phyloP scores from a whole-genome alignment of 345 rosid species.

The Arabis hirsuta region DNA sequence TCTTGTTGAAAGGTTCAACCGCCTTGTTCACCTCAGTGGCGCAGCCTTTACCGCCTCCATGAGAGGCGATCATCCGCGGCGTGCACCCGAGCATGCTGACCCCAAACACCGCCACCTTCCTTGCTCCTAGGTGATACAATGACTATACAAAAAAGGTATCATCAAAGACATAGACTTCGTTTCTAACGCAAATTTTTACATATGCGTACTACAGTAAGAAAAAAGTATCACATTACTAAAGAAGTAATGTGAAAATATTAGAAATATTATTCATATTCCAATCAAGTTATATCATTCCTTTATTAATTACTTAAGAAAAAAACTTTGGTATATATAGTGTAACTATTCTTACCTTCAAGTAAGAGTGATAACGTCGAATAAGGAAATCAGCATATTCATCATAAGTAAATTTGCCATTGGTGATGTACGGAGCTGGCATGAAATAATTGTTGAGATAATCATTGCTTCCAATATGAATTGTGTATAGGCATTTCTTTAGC shows the following conservation, averaged over 20 bases:
- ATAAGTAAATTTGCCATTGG: constrained; percentile 8
- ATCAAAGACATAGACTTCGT: not conserved
- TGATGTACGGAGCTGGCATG: constrained; percentile 40
- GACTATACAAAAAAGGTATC: constrained; percentile 15
- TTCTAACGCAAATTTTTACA: no score
- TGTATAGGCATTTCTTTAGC: constrained; percentile 52
- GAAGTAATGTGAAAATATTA: no score
- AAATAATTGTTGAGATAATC: constrained; percentile 62
- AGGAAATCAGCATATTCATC: constrained; percentile 41
- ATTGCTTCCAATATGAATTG: constrained; percentile 52
- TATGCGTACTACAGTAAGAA: no score
- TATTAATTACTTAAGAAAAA: not conserved
- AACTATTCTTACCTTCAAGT: constrained; percentile 37
- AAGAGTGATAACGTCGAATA: constrained; percentile 23
- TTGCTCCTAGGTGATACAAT: constrained; percentile 40
- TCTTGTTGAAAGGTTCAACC: constrained; percentile 44
- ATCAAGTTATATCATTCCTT: no score
- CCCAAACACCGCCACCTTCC: constrained; percentile 51
- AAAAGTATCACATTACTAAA: no score
- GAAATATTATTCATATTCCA: no score
- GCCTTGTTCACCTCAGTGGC: no score
- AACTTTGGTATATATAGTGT: not conserved
- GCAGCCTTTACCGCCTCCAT: constrained; percentile 43
- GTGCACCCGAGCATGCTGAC: constrained; percentile 48
- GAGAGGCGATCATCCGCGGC: constrained; percentile 34